phyloP scores from a whole-genome alignment of 2,329 filamentous ascomycete genomes.

The Ascosphaera apis region DNA sequence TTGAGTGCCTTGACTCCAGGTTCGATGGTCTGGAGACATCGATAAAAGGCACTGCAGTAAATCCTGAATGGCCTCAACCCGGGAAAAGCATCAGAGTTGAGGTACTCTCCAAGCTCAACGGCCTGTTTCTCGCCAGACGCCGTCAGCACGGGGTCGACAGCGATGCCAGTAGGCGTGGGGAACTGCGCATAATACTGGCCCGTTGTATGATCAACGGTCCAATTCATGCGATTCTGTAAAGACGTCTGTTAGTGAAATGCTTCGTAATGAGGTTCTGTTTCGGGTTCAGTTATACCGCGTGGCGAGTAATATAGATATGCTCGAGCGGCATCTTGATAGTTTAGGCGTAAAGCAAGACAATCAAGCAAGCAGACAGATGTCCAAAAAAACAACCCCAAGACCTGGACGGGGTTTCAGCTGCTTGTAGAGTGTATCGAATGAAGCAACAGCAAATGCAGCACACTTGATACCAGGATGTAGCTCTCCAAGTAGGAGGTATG shows the following conservation, averaged over 20 bases:
- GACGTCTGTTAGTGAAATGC: constrained; percentile 2
- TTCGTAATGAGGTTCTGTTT: constrained; percentile 1
- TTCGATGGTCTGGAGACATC: constrained; percentile 62
- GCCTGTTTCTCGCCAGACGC: constrained; percentile 71
- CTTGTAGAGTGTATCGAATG: too few species aligned
- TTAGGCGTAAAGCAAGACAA: too few species aligned
- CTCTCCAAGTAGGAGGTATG: too few species aligned
- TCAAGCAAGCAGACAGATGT: too few species aligned
- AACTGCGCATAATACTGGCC: constrained; percentile 55
- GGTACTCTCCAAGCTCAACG: constrained; percentile 39
- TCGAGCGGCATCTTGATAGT: constrained; percentile 35
- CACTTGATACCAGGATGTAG: too few species aligned
- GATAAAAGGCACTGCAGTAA: constrained; percentile 71
- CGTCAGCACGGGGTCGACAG: constrained; percentile 69
- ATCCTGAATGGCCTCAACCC: constrained; percentile 27
- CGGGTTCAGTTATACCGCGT: constrained; percentile 36
- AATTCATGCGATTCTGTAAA: constrained; percentile 64
- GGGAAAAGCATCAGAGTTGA: constrained; percentile 10
- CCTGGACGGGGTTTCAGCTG: too few species aligned
- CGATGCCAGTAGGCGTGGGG: constrained; percentile 63
- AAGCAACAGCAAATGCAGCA: too few species aligned
- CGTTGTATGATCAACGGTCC: constrained; percentile 60
- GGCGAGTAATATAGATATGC: constrained; percentile 50
- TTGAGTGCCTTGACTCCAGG: constrained; percentile 30
- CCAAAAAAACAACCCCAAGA: too few species aligned